Evolutionary conservation across 148 eudicot species (phyloP).

Genomic region (Fagopyrum tataricum): DNA sequence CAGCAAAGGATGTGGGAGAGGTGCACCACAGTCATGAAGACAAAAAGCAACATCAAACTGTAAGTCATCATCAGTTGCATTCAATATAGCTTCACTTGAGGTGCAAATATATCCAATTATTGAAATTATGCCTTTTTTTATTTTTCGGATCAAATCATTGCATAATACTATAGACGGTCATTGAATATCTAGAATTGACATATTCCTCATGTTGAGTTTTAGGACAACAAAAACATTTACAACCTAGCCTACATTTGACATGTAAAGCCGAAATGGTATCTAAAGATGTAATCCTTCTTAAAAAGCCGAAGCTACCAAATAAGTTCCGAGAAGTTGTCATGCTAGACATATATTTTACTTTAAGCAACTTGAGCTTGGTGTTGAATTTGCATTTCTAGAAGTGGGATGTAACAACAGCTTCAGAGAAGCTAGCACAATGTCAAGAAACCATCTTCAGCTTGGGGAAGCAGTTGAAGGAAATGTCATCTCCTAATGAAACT

Average conservation of each 20-base stretch:
- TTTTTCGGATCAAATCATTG: too few species aligned
- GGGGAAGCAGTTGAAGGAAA: constrained; percentile 75
- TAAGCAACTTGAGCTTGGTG: neutral
- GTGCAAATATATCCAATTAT: neutral
- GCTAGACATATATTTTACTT: too few species aligned
- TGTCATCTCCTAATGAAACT: constrained; percentile 45
- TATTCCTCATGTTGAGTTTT: neutral
- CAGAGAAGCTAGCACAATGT: constrained; percentile 86
- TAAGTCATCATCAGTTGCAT: constrained; percentile 32
- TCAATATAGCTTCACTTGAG: neutral
- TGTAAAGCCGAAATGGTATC: neutral
- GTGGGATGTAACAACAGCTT: constrained; percentile 61
- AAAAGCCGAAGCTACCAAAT: too few species aligned
- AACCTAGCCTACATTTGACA: neutral
- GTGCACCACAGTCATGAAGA: constrained; percentile 23
- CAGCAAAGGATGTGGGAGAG: constrained; percentile 22
- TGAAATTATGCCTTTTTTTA: too few species aligned
- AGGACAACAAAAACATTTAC: too few species aligned
- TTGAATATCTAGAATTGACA: neutral
- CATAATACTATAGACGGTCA: too few species aligned
- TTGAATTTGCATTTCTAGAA: constrained; percentile 34
- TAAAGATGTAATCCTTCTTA: too few species aligned
- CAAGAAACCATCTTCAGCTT: constrained; percentile 71
- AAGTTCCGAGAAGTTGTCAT: too few species aligned
- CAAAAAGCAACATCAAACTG: constrained; percentile 46